Evolutionary conservation across 129 eudicot genomes (phyloP), one percentile per base, ranked within the genome.

Genomic region (Smallanthus sonchifolius): DNA sequence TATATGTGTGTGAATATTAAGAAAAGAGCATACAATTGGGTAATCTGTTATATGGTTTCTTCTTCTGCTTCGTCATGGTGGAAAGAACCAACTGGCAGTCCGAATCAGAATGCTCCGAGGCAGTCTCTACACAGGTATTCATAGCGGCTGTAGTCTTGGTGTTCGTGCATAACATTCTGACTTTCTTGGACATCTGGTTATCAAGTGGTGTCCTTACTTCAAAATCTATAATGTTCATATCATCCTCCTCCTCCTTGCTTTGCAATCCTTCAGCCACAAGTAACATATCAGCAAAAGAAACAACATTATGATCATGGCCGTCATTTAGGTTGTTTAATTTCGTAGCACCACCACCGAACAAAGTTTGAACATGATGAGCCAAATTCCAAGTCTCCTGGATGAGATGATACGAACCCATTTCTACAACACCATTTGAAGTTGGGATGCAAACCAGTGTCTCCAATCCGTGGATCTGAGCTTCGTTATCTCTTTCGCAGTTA

Each of bases 381-480:
- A 87, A 34, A 10, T 10, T 32, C 84, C 81, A 85, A 38, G 77
- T 74, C 35, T 92, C 89, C 15, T 81, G 20, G 34, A 86, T 67
- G 9, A 82, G n/a, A 49, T 66, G 49, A 55, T 64, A 81, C 0
- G 96, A 92, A 5, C 92, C 97, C 47, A 92, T 77, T 57, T 92
- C 97, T 0, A 92, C 86, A 0, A 92, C 96, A 2, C 97, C 96
- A n/a, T 62, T 47, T 1, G 77, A 38, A 2, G 76, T 78, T 0
- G 97, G 92, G 17, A 92, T 69, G 42, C 83, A 88, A 60, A 88
- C 93, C 45, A 88, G 57, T 2, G 96, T 86, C 54, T 83, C 79
- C 62, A 92, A 48, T 10, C 97, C 97, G 19, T 88, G 86, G 69
- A 72, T 52, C 73, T 83, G 87, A 36, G 96, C 96, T 45, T 92